A percentile compares a stretch with the other conserved stretches of the same genome.
Evolutionary conservation across 371 early-diverging fungal species (phyloP).

Genomic region (Rhizopus arrhizus): DNA sequence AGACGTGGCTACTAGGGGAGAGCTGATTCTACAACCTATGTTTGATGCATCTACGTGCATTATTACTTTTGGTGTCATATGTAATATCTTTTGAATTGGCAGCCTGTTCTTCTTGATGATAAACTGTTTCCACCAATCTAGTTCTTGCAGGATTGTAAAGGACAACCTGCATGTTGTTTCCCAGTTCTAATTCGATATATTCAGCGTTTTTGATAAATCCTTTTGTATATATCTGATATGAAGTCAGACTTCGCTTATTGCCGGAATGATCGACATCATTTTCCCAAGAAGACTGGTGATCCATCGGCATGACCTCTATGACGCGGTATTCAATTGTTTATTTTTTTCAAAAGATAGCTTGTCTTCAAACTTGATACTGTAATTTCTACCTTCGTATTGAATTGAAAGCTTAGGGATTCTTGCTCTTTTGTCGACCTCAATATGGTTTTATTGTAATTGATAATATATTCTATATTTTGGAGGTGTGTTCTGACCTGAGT

Average conservation of each 20-base stretch:
- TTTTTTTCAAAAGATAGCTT: background rate
- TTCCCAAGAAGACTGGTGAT: no score
- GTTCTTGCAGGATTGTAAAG: background rate
- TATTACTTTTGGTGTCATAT: background rate
- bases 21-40: background rate
- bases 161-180: background rate
- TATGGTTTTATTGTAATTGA: slow-evolving; percentile 7
- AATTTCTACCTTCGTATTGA: no score
- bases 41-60: slow-evolving; percentile 4
- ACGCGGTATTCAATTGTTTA: background rate
- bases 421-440: background rate
- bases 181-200: no score
- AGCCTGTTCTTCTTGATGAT: background rate
- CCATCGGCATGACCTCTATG: no score
- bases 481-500: slow-evolving; percentile 7
- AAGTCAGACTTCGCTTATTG: no score
- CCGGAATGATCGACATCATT: no score
- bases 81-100: background rate
- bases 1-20: background rate
- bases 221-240: no score
- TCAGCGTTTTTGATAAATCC: no score
- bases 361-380: slow-evolving; percentile 2
- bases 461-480: slow-evolving; percentile 5
- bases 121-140: background rate
- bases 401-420: background rate